Evolutionary conservation across 2,329 filamentous ascomycete genomes (phyloP).

Genomic region (Aspergillus sp.): DNA sequence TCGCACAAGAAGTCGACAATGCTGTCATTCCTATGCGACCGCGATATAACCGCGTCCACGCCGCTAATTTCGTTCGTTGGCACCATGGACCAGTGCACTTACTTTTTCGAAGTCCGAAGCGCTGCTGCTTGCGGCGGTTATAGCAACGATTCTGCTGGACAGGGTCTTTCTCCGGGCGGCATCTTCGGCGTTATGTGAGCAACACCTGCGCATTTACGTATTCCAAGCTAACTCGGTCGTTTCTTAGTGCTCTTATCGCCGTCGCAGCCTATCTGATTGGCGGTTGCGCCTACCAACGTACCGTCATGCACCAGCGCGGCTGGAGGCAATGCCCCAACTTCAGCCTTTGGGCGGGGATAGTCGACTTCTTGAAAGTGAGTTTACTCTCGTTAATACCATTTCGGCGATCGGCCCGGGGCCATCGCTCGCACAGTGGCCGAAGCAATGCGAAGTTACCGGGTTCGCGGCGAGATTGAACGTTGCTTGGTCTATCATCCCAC

Average conservation of each 20-base stretch:
- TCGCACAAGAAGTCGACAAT: conserved; percentile 68
- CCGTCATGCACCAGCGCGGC: conserved; percentile 88
- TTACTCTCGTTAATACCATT: conserved; percentile 40
- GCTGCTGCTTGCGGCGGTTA: conserved; percentile 78
- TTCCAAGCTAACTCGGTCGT: not conserved
- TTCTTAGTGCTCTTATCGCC: conserved; percentile 58
- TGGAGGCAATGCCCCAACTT: conserved; percentile 97
- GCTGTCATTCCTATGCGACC: conserved; percentile 91
- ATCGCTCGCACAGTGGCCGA: conserved; percentile 23
- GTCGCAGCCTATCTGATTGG: conserved; percentile 87
- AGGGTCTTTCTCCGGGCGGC: conserved; percentile 66
- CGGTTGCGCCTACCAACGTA: conserved; percentile 92
- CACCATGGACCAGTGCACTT: conserved; percentile 86
- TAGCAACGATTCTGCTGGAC: conserved; percentile 51
- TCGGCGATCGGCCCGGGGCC: conserved; percentile 28
- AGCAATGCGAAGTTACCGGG: conserved; percentile 26
- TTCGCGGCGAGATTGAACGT: conserved; percentile 37
- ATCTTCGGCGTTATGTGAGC: conserved; percentile 85
- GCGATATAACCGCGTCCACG: conserved; percentile 67
- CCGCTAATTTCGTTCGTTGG: conserved; percentile 82
- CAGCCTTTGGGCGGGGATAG: conserved; percentile 84
- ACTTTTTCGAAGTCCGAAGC: conserved; percentile 92
- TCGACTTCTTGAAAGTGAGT: conserved; percentile 78
- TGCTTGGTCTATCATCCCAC: conserved; percentile 20
- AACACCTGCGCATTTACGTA: not conserved